Evolutionary conservation across 306 rosid species (phyloP), one percentile per base, ranked within the genome.

Genomic region (Calophaca sinica): DNA sequence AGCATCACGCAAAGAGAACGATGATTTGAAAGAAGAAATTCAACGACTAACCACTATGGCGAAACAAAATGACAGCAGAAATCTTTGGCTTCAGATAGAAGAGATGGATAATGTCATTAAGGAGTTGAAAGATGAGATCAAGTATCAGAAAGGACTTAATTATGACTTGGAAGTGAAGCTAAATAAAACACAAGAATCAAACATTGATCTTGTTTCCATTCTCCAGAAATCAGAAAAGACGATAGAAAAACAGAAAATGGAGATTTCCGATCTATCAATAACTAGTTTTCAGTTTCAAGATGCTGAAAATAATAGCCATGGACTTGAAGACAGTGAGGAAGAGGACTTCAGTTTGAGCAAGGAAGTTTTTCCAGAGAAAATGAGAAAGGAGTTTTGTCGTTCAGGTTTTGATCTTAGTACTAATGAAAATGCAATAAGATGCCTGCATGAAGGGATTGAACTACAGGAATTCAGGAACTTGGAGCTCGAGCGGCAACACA

Each of bases 381-480:
- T 8, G 52, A 74, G 46, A 54, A 86, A 73, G 77, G 81, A 65
- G 12, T 62, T 52, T 51, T 72, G n/a, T 61, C 74, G 46, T 15
- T 73, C 85, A 73, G 60, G 58, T 33, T 69, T 63, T 32, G 53
- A 74, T 55, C 42, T 75, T n/a, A 55, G 68, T 62, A 73, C 49
- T 7, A 48, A 41, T 74, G 85, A 35, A 69, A 80, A 72, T 73
- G 74, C 84, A 60, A 75, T 76, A 72, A 76, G 61, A 61, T 61
- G 76, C 48, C 73, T 81, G 65, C 83, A 78, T 74, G 86, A 85
- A 76, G 86, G 81, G 65, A 79, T 82, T 66, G 84, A 78, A 69
- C 70, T 70, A 49, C 77, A 81, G 65, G 81, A 81, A 59, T 64
- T 74, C 48, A 15, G 70, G 78, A 78, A 28, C 72, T 58, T 63